phyloP scores from a whole-genome alignment of 345 rosid species.

The Laguncularia racemosa region DNA sequence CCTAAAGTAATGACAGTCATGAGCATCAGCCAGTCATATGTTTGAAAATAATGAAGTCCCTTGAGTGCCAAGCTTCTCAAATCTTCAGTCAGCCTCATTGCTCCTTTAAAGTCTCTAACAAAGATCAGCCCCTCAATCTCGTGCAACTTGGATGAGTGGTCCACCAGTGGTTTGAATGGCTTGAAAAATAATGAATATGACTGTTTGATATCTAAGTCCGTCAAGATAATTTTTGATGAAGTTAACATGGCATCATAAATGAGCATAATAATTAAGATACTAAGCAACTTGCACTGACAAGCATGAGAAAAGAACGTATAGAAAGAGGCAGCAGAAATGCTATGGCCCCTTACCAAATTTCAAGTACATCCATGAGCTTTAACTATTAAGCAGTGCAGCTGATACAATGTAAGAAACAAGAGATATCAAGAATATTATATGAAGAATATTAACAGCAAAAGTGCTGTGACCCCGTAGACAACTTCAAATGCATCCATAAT shows the following conservation, averaged over 20 bases:
- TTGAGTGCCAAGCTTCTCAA: constrained; percentile 80
- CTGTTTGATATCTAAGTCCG: constrained; percentile 65
- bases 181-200: constrained; percentile 66
- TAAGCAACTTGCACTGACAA: background rate
- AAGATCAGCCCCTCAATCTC: constrained; percentile 60
- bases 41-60: constrained; percentile 92
- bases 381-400: too few species aligned
- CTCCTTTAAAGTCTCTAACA: constrained; percentile 45
- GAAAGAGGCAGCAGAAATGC: too few species aligned
- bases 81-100: constrained; percentile 56
- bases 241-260: background rate
- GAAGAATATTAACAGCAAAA: too few species aligned
- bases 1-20: constrained; percentile 84
- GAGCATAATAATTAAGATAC: background rate
- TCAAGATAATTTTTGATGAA: constrained; percentile 27
- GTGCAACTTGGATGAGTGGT: constrained; percentile 35
- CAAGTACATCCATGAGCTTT: too few species aligned
- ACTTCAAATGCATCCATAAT: too few species aligned
- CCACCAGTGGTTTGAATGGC: constrained; percentile 68
- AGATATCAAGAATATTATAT: too few species aligned
- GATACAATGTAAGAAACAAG: too few species aligned
- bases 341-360: too few species aligned
- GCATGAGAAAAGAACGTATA: background rate
- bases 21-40: constrained; percentile 94
- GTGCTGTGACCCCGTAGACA: too few species aligned